Conservation (phyloP, 2,329 filamentous ascomycete genomes). For the Claviceps quebecensis region DNA sequence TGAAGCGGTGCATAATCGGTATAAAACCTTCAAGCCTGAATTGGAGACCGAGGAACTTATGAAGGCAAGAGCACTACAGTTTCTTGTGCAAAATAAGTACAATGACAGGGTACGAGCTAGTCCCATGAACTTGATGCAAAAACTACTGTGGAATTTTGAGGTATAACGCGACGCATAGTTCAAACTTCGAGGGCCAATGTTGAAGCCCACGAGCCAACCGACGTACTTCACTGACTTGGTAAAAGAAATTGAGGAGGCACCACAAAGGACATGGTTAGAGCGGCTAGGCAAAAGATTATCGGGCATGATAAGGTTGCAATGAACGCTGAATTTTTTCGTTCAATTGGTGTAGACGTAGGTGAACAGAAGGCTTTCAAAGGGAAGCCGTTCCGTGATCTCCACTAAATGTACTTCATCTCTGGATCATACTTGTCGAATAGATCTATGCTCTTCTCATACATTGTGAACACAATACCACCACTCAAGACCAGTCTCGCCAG, state of each 20-base stretch:
- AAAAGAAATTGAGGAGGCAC: constrained; percentile 48
- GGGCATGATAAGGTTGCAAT: constrained; percentile 46
- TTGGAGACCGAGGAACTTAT: constrained; percentile 35
- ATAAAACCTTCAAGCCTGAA: constrained; percentile 17
- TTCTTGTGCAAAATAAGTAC: constrained; percentile 46
- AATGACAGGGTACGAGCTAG: constrained; percentile 34
- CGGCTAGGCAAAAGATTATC: constrained; percentile 39
- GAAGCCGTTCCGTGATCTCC: not conserved
- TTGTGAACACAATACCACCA: constrained; percentile 94
- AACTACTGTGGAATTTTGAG: not conserved
- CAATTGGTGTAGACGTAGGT: too few species aligned
- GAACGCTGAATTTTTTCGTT: constrained; percentile 8
- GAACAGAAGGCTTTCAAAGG: not conserved
- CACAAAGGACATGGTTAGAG: constrained; percentile 39
- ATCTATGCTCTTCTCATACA: constrained; percentile 97
- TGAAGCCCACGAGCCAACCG: constrained; percentile 48
- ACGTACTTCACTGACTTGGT: constrained; percentile 49
- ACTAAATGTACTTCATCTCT: constrained; percentile 64
- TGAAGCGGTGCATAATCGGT: constrained; percentile 22
- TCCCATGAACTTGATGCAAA: not conserved
- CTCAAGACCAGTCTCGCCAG: constrained; percentile 76
- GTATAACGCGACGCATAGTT: constrained; percentile 14
- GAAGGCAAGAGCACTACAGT: constrained; percentile 46
- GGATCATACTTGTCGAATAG: constrained; percentile 69
- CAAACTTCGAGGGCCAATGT: constrained; percentile 31